Evolutionary conservation across 108 stramenopile genomes (phyloP), one percentile per base, ranked within the genome.

Genomic region (Cylindrotheca fusiformis): DNA sequence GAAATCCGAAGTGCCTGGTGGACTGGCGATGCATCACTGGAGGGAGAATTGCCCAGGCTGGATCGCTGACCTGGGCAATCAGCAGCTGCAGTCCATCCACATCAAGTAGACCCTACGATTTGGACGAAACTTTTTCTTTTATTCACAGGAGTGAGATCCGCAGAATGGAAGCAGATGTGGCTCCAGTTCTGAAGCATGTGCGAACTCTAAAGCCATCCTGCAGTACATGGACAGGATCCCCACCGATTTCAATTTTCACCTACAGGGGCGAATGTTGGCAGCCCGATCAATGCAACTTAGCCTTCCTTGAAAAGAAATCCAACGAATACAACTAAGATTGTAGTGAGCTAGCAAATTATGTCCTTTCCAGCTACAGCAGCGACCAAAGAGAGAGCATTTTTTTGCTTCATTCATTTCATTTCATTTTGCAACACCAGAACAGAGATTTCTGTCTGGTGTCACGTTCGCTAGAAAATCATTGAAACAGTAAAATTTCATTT

Each of bases 281-380:
- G 58, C 58, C 2, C 36, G 58, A 45, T 59, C 58, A 17, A 22
- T 59, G 8, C 58, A 59, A 45, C 47, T 45, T 45, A 59, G 58
- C 44, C 58, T 41, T 20, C 25, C 58, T n/a, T n/a, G n/a, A n/a
- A n/a, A n/a, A n/a, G n/a, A n/a, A n/a, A n/a, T n/a, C n/a, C n/a
- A n/a, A n/a, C n/a, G n/a, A n/a, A n/a, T n/a, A n/a, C n/a, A n/a
- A n/a, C n/a, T n/a, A n/a, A n/a, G n/a, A n/a, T n/a, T n/a, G n/a
- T n/a, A n/a, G n/a, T n/a, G n/a, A 41, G 36, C 36, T 6, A 6
- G 14, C 14, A 14, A 14, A 41, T 41, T 14, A 41, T 10, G 36
- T 41, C 36, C 10, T 14, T 41, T 14, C 10, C 36, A 41, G 36
- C 20, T 29, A 62, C 22, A 25, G 29, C n/a, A 50, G 30, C n/a